Conservation (phyloP, 768 basidiomycete species). For the Naganishia friedmannii region DNA sequence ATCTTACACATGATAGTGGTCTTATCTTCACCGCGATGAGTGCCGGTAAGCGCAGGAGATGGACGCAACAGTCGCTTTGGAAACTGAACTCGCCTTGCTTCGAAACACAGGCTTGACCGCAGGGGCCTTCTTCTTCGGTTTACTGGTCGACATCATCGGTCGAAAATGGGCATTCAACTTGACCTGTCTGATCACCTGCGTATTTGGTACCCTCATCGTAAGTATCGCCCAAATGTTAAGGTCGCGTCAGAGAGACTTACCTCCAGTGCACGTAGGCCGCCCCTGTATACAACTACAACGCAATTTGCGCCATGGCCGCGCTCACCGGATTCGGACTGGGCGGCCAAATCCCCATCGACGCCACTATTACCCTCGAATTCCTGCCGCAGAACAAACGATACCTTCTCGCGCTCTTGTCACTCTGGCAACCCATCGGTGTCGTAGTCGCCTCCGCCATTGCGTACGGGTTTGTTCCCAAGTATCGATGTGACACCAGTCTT, state of each 20-base stretch:
- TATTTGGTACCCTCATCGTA: constrained; percentile 42
- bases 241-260: background rate
- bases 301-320: constrained; percentile 51
- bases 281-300: constrained; percentile 52
- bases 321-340: constrained; percentile 38
- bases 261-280: constrained; percentile 39
- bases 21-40: constrained; percentile 50
- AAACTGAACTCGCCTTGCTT: background rate
- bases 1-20: constrained; percentile 32
- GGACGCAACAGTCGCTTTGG: constrained; percentile 40
- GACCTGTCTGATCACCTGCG: constrained; percentile 51
- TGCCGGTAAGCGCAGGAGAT: constrained; percentile 30
- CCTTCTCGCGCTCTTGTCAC: constrained; percentile 59
- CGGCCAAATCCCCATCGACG: constrained; percentile 54
- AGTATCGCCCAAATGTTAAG: background rate
- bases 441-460: constrained; percentile 59
- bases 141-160: constrained; percentile 45
- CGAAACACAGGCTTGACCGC: constrained; percentile 24
- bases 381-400: constrained; percentile 48
- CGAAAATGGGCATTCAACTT: constrained; percentile 54
- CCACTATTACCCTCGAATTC: constrained; percentile 51
- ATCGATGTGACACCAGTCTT: constrained; percentile 55
- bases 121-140: constrained; percentile 33
- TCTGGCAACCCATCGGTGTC: constrained; percentile 55
- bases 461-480: constrained; percentile 62